A percentile compares a stretch with the other conserved stretches of the same genome.
These are phyloP conservation scores for Blepharisma japonicum DNA, from an alignment of 73 alveolate genomes.

Conservation along the genomic window DNA sequence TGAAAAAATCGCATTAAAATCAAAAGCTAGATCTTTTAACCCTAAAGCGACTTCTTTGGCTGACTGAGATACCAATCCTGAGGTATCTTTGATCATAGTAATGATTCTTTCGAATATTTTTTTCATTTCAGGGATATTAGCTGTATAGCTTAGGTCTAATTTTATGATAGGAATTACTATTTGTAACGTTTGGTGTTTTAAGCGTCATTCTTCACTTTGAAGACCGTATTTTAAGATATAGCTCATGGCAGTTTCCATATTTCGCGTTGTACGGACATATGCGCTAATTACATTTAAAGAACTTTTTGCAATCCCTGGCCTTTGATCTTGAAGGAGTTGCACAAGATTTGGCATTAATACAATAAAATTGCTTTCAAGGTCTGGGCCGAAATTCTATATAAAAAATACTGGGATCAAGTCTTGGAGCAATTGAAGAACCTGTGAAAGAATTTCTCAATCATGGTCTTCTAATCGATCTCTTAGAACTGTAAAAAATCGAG, in stretches of 20 bases:
- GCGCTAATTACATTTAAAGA: neutral
- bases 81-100: neutral
- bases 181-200: neutral
- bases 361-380: constrained; percentile 9
- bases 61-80: constrained; percentile 2
- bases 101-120: constrained; percentile 14
- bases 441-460: neutral
- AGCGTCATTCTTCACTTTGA: neutral
- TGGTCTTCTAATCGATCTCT: neutral
- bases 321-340: neutral
- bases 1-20: neutral
- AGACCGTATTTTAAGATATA: neutral
- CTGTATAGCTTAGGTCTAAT: constrained; percentile 19
- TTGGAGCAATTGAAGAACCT: constrained; percentile 6
- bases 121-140: constrained; percentile 14
- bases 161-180: neutral
- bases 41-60: constrained; percentile 33
- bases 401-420: constrained; percentile 17
- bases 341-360: constrained; percentile 4
- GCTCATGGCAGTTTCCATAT: constrained; percentile 15
- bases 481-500: constrained; percentile 9
- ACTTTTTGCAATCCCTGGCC: constrained; percentile 19
- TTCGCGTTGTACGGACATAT: constrained; percentile 13
- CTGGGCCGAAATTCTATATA: constrained; percentile 29
- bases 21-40: constrained; percentile 10